phyloP scores from a whole-genome alignment of 768 basidiomycete genomes.

The Phaeotremella fagi region DNA sequence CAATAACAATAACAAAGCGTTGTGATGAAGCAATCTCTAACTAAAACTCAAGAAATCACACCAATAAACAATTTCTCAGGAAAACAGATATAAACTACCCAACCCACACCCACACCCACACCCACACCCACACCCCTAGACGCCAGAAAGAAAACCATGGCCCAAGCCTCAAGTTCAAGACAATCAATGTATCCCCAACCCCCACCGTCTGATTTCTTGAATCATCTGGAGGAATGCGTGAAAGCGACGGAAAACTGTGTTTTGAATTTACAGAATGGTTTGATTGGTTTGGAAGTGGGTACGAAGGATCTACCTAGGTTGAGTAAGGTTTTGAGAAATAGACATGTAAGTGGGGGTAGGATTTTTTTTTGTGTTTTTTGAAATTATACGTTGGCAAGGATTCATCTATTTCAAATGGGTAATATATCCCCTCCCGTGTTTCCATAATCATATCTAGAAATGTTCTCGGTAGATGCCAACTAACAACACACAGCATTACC shows the following conservation, averaged over 20 bases:
- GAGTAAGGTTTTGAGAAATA: constrained; percentile 39
- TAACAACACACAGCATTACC: constrained; percentile 47
- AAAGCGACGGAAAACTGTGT: constrained; percentile 34
- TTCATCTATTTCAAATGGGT: not conserved
- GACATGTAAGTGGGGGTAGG: constrained; percentile 31
- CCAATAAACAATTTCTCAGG: not conserved
- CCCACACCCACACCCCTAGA: not conserved
- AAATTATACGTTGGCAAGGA: not conserved
- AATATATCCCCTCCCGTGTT: not conserved
- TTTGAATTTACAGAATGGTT: constrained; percentile 6
- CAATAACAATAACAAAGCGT: too few species aligned
- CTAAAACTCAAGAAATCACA: too few species aligned
- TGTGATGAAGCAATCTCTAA: too few species aligned
- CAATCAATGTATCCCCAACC: constrained; percentile 16
- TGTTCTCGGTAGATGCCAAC: not conserved
- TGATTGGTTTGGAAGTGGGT: constrained; percentile 26
- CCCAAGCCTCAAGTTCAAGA: constrained; percentile 9
- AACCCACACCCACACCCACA: not conserved
- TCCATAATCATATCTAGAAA: not conserved
- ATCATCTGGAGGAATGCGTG: constrained; percentile 40
- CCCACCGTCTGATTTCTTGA: constrained; percentile 28
- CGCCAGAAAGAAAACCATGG: too few species aligned
- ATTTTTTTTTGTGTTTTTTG: not conserved
- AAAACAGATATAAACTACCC: not conserved
- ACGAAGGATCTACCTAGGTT: constrained; percentile 40